phyloP scores from a whole-genome alignment of 805 yeast genomes.

The Saturnispora sekii region DNA sequence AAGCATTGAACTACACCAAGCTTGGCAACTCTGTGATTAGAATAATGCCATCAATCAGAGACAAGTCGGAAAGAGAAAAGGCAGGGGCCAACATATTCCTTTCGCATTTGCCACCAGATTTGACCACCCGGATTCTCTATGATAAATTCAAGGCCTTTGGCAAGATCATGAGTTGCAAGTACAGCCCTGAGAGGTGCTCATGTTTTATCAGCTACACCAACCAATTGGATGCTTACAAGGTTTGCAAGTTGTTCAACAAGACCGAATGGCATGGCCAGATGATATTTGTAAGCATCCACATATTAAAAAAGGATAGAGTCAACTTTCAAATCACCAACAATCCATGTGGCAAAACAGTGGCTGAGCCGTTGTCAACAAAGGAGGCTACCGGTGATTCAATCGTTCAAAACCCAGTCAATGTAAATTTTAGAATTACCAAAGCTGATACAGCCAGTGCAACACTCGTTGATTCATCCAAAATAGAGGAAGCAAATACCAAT shows the following conservation, averaged over 20 bases:
- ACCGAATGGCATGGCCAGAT: slow-evolving; percentile 17
- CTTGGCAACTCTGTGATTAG: slow-evolving; percentile 36
- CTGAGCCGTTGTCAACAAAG: not conserved
- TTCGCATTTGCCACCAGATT: slow-evolving; percentile 32
- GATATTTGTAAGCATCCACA: slow-evolving; percentile 24
- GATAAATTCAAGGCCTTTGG: slow-evolving; percentile 23
- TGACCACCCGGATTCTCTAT: slow-evolving; percentile 24
- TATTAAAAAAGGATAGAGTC: slow-evolving; percentile 22
- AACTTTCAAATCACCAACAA: slow-evolving; percentile 6
- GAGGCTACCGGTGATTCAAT: not conserved
- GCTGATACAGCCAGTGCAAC: not conserved
- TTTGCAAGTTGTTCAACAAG: slow-evolving; percentile 25
- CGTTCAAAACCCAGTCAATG: not conserved
- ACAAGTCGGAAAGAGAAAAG: slow-evolving; percentile 29
- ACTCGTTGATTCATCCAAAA: not conserved
- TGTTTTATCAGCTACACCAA: slow-evolving; percentile 35
- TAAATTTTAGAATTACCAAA: slow-evolving; percentile 5
- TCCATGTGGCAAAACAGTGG: no score
- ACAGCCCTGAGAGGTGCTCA: slow-evolving; percentile 16
- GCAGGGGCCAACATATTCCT: slow-evolving; percentile 44
- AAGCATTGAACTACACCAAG: slow-evolving; percentile 42
- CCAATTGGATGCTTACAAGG: slow-evolving; percentile 26
- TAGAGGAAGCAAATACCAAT: slow-evolving; percentile 2
- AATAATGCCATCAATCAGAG: slow-evolving; percentile 47
- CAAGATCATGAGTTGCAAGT: slow-evolving; percentile 25